Evolutionary conservation across 495 filamentous ascomycete species (phyloP).

Genomic region (Bombardia bombarda): DNA sequence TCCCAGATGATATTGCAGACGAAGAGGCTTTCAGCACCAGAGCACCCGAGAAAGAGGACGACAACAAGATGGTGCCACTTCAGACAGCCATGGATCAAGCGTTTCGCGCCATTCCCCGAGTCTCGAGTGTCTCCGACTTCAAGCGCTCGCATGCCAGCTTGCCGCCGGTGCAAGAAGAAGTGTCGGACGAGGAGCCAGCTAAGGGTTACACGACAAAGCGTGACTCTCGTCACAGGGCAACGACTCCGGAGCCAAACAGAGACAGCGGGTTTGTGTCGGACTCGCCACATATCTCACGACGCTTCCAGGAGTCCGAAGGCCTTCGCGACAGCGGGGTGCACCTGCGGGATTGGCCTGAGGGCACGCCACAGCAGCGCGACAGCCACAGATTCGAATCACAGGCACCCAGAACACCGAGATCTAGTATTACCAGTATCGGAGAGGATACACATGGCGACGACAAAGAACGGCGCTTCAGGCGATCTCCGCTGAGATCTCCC

Average conservation of each 20-base stretch:
- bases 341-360: conserved; percentile 30
- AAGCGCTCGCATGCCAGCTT: conserved; percentile 32
- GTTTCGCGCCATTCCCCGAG: conserved; percentile 11
- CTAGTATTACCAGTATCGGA: conserved; percentile 31
- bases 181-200: conserved; percentile 25
- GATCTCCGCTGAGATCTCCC: conserved; percentile 12
- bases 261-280: conserved; percentile 40
- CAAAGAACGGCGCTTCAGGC: conserved; percentile 6
- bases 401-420: conserved; percentile 5
- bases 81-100: conserved; percentile 5
- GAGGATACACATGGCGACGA: conserved; percentile 7
- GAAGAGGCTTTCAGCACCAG: conserved; percentile 24
- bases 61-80: conserved; percentile 5
- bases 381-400: conserved; percentile 5
- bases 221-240: conserved; percentile 1
- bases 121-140: conserved; percentile 24
- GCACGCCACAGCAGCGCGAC: conserved; percentile 9
- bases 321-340: conserved; percentile 47
- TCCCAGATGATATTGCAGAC: conserved; percentile 30
- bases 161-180: conserved; percentile 36
- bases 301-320: conserved; percentile 21
- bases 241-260: conserved; percentile 28
- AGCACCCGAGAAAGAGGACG: conserved; percentile 5
- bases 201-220: conserved; percentile 1
- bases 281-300: conserved; percentile 32